Conservation (phyloP, 163 green algal species). For the Picocystis sp. region DNA sequence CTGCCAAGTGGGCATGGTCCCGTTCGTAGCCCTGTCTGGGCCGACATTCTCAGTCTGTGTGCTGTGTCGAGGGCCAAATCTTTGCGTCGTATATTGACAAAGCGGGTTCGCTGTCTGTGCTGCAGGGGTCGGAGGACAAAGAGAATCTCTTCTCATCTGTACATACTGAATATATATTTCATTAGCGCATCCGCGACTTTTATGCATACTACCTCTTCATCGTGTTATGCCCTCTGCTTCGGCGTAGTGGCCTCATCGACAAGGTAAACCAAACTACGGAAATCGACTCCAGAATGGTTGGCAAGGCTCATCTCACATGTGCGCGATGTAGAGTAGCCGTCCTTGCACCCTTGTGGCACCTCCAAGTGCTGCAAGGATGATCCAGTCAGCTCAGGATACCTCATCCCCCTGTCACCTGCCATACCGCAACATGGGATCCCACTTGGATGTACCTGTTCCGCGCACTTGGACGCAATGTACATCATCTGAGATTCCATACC, state of each 20-base stretch:
- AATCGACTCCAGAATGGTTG: slow-evolving; percentile 82
- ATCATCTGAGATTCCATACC: slow-evolving; percentile 70
- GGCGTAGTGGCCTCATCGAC: slow-evolving; percentile 68
- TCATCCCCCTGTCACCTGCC: slow-evolving; percentile 88
- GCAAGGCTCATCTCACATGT: slow-evolving; percentile 87
- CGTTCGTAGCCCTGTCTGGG: too few relatives aligned
- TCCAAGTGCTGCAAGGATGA: slow-evolving; percentile 61
- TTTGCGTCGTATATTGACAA: too few relatives aligned
- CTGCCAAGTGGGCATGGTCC: too few relatives aligned
- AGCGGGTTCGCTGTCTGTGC: too few relatives aligned
- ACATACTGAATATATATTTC: too few relatives aligned
- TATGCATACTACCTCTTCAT: not conserved
- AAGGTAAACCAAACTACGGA: slow-evolving; percentile 75
- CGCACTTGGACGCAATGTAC: slow-evolving; percentile 49
- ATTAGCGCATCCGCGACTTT: too few relatives aligned
- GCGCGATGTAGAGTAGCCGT: slow-evolving; percentile 80
- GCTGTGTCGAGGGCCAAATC: too few relatives aligned
- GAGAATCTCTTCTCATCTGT: too few relatives aligned
- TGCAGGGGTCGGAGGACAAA: too few relatives aligned
- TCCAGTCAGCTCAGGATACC: slow-evolving; percentile 78
- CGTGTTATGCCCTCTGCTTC: slow-evolving; percentile 26
- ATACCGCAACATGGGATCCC: slow-evolving; percentile 87
- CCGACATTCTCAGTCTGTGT: too few relatives aligned
- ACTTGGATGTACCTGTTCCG: slow-evolving; percentile 48
- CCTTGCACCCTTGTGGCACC: slow-evolving; percentile 36